Conservation (phyloP, 208 protist species). For the Entamoeba dispar region DNA sequence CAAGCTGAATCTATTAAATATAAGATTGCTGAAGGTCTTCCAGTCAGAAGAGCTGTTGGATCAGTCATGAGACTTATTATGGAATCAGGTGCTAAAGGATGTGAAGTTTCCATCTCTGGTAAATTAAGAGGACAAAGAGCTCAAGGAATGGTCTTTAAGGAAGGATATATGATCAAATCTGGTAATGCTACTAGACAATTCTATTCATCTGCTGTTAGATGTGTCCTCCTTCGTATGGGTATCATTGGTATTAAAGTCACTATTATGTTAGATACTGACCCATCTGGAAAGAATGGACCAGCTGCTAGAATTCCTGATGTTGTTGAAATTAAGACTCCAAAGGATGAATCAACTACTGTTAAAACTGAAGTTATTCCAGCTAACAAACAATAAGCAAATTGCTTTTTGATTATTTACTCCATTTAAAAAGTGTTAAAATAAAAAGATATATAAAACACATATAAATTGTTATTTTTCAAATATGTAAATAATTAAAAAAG, state of each 20-base stretch:
- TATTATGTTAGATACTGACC: slow-evolving; percentile 82
- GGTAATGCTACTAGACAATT: slow-evolving; percentile 62
- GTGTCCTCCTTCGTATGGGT: slow-evolving; percentile 87
- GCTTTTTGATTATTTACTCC: too few relatives aligned
- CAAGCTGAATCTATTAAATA: slow-evolving; percentile 78
- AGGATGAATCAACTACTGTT: not conserved
- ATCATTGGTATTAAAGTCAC: slow-evolving; percentile 87
- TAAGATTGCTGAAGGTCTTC: slow-evolving; percentile 85
- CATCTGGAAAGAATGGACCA: not conserved
- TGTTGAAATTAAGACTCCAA: not conserved
- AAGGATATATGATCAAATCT: slow-evolving; percentile 96
- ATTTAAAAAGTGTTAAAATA: too few relatives aligned
- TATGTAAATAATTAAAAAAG: too few relatives aligned
- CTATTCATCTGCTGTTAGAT: slow-evolving; percentile 71
- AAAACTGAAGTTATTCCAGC: not conserved
- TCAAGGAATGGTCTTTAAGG: slow-evolving; percentile 94
- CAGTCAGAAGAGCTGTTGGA: slow-evolving; percentile 86
- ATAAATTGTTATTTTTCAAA: too few relatives aligned
- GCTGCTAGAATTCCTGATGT: not conserved
- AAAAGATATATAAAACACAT: too few relatives aligned
- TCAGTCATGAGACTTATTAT: slow-evolving; percentile 90
- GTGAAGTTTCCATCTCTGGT: slow-evolving; percentile 89
- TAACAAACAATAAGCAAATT: not conserved
- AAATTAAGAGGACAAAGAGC: slow-evolving; percentile 94
- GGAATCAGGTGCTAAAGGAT: slow-evolving; percentile 85